Conservation (phyloP, 805 yeast species). For the Schwanniomyces pseudopolymorphus region DNA sequence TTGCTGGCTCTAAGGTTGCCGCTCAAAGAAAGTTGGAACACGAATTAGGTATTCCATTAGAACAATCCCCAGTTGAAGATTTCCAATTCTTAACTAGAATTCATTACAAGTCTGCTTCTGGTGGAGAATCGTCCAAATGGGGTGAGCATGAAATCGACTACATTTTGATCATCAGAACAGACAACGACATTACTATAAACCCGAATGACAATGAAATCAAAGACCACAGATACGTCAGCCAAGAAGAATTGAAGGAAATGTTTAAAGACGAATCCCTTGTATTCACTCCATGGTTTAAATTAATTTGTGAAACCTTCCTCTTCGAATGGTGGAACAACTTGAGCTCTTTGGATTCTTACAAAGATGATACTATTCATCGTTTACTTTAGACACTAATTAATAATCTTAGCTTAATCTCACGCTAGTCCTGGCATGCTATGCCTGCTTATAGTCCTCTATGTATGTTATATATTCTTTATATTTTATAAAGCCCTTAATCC, state of each 20-base stretch:
- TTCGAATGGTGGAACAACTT: conserved; percentile 92
- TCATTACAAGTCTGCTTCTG: conserved; percentile 84
- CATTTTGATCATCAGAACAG: conserved; percentile 71
- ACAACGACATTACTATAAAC: conserved; percentile 52
- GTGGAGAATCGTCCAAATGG: conserved; percentile 73
- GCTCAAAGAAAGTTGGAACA: conserved; percentile 92
- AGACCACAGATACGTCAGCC: conserved; percentile 73
- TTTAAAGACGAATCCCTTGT: conserved; percentile 62
- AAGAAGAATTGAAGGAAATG: conserved; percentile 69
- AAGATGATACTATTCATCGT: conserved; percentile 48
- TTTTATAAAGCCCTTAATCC: neutral
- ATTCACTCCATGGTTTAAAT: conserved; percentile 98
- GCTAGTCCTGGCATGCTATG: neutral
- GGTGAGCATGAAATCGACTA: conserved; percentile 98
- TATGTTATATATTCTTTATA: neutral
- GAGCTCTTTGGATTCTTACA: conserved; percentile 53
- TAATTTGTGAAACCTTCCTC: conserved; percentile 87
- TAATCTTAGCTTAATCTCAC: too few relatives aligned
- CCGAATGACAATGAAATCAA: conserved; percentile 76
- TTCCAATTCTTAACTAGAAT: conserved; percentile 89
- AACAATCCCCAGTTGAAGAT: conserved; percentile 59
- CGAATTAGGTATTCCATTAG: conserved; percentile 78
- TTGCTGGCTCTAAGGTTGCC: conserved; percentile 80
- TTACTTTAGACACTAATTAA: conserved; percentile 31
- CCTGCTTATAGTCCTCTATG: neutral